Evolutionary conservation across 1,139 yeast genomes (phyloP), one percentile per base, ranked within the genome.

Genomic region (Hansenula anomala): DNA sequence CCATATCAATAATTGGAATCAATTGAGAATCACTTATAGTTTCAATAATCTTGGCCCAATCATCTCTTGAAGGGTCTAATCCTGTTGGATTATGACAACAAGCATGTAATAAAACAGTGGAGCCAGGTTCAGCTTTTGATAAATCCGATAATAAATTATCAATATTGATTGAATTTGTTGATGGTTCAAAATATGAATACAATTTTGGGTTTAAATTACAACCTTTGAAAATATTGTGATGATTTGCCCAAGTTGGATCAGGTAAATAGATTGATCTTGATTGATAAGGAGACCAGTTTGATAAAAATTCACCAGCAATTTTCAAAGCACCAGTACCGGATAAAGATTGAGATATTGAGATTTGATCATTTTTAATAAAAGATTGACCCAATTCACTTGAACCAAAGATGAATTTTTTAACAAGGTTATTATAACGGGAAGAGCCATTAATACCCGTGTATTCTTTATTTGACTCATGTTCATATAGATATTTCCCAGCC

Each of bases 41-140:
- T 36, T 76, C 75, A 47, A 81, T 71, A 37, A 90, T 85, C 54
- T 73, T 61, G 43, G 67, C 67, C 97, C 97, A 90, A 59, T 90
- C 90, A 37, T 80, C 85, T 36, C 64, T 63, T 12, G 86, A 73
- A 45, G 95, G 94, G 60, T 90, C 97, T 47, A 90, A 79, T 26
- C 97, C 97, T 13, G 97, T 90, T 30, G 97, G 97, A 65, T 90
- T 90, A 69, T 90, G 97, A 55, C 97, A 94, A 59, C 97, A 89
- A 6, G 96, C 95, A 64, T 90, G 97, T 45, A 90, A 71, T 40
- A 90, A 66, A 28, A 90, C 80, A 45, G 86, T 75, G 15, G 84
- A 71, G 24, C 77, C 82, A 16, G 68, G 62, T 22, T 67, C 71
- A 34, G 75, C 75, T 3, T 48, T 47, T 5, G 55, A 41, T 29